phyloP scores from a whole-genome alignment of 331 rosid genomes.

The Arachis monticola region DNA sequence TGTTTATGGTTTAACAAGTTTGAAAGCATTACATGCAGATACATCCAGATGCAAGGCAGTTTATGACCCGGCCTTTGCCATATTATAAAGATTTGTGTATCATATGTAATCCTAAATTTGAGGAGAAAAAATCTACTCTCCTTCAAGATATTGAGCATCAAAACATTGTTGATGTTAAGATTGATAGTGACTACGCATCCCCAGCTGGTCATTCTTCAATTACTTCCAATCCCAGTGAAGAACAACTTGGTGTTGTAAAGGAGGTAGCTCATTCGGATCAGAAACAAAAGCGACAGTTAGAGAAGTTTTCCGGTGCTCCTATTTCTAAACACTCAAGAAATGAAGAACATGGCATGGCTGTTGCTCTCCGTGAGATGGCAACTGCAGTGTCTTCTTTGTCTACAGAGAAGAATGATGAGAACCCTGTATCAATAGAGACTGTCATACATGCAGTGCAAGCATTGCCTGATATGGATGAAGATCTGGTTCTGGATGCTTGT shows the following conservation, averaged over 20 bases:
- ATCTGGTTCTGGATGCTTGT: constrained; percentile 78
- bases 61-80: constrained; percentile 82
- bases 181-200: constrained; percentile 23
- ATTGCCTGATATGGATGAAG: constrained; percentile 81
- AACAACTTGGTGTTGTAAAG: constrained; percentile 35
- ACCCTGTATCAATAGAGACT: constrained; percentile 53
- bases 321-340: constrained; percentile 48
- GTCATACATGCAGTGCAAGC: constrained; percentile 75
- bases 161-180: constrained; percentile 41
- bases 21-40: constrained; percentile 51
- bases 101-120: constrained; percentile 62
- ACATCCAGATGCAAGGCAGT: constrained; percentile 72
- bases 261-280: constrained; percentile 46
- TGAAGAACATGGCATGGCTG: constrained; percentile 60
- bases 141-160: constrained; percentile 52
- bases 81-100: constrained; percentile 65
- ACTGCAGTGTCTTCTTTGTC: constrained; percentile 62
- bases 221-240: constrained; percentile 51
- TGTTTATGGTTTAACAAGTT: constrained; percentile 24
- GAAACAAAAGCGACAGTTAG: constrained; percentile 58
- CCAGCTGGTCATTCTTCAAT: constrained; percentile 49
- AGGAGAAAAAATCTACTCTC: constrained; percentile 49
- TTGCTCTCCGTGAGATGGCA: constrained; percentile 65
- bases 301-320: constrained; percentile 44
- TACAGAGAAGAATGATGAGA: constrained; percentile 50